These are phyloP conservation scores for Protomyces inouyei DNA, from an alignment of 1,139 yeast species.

Conservation along the genomic window DNA sequence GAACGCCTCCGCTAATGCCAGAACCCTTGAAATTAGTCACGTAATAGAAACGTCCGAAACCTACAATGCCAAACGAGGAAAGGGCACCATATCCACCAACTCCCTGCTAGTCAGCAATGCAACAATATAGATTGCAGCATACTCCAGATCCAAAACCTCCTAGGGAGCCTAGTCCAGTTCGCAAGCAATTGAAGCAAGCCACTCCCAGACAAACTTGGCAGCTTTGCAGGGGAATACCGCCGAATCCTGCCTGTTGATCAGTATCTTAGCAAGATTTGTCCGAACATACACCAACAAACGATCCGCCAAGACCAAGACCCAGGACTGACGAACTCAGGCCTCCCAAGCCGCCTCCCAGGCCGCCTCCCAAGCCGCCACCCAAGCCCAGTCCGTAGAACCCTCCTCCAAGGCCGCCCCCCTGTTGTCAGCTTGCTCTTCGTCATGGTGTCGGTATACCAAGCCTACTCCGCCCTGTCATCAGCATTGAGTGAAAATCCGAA, in stretches of 20 bases:
- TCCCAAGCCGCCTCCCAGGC: not conserved
- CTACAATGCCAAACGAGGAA: not conserved
- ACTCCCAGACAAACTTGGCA: not conserved
- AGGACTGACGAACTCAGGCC: not conserved
- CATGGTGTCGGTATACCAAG: no score
- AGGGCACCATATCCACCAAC: not conserved
- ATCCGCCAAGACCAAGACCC: not conserved
- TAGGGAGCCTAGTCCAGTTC: not conserved
- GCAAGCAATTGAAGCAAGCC: not conserved
- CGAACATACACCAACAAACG: not conserved
- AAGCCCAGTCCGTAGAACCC: not conserved
- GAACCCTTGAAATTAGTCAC: not conserved
- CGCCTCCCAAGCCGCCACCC: not conserved
- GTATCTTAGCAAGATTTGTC: not conserved
- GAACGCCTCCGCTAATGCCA: not conserved
- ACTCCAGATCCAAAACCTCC: not conserved
- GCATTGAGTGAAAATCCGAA: no score
- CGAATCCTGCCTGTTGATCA: not conserved
- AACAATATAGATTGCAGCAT: not conserved
- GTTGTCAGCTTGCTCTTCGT: no score
- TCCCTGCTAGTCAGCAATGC: not conserved
- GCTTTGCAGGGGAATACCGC: not conserved
- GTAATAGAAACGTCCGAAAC: not conserved
- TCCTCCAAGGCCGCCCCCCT: not conserved
- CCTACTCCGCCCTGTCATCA: not conserved